phyloP scores from a whole-genome alignment of 257 asterid species.

The Verbena officinalis region DNA sequence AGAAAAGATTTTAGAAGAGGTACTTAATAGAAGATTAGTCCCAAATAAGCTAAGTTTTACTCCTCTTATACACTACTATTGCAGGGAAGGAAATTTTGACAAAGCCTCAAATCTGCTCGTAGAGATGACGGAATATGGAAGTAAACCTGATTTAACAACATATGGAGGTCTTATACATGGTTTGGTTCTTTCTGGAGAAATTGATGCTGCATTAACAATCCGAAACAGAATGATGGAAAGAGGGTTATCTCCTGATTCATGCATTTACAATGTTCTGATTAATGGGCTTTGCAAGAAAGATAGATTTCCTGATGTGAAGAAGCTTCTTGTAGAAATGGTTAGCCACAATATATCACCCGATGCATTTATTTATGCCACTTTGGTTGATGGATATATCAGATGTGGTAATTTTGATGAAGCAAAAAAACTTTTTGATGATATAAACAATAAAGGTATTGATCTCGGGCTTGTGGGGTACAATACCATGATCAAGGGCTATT shows the following conservation, averaged over 20 bases:
- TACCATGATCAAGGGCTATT: slow-evolving; percentile 90
- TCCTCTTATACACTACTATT: slow-evolving; percentile 66
- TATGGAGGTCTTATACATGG: slow-evolving; percentile 84
- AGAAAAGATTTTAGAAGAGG: slow-evolving; percentile 61
- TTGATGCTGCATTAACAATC: slow-evolving; percentile 70
- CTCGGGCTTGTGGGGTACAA: slow-evolving; percentile 81
- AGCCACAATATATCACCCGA: slow-evolving; percentile 61
- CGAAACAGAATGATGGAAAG: slow-evolving; percentile 71
- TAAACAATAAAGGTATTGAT: slow-evolving; percentile 49
- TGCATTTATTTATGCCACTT: slow-evolving; percentile 70
- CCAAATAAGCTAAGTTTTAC: slow-evolving; percentile 73
- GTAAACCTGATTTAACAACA: slow-evolving; percentile 72
- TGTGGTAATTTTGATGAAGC: slow-evolving; percentile 69
- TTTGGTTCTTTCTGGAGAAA: slow-evolving; percentile 68
- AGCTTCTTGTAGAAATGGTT: slow-evolving; percentile 78
- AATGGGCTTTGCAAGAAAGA: slow-evolving; percentile 75
- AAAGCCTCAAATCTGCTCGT: slow-evolving; percentile 66
- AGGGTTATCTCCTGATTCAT: slow-evolving; percentile 70
- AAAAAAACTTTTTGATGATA: slow-evolving; percentile 56
- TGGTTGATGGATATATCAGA: slow-evolving; percentile 79
- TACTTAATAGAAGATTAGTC: slow-evolving; percentile 41
- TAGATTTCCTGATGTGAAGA: slow-evolving; percentile 57
- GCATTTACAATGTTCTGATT: slow-evolving; percentile 80
- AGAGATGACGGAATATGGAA: slow-evolving; percentile 71
- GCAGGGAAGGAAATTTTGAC: slow-evolving; percentile 68